Evolutionary conservation across 768 basidiomycete genomes (phyloP).

Genomic region (Rhizopogon rudus): DNA sequence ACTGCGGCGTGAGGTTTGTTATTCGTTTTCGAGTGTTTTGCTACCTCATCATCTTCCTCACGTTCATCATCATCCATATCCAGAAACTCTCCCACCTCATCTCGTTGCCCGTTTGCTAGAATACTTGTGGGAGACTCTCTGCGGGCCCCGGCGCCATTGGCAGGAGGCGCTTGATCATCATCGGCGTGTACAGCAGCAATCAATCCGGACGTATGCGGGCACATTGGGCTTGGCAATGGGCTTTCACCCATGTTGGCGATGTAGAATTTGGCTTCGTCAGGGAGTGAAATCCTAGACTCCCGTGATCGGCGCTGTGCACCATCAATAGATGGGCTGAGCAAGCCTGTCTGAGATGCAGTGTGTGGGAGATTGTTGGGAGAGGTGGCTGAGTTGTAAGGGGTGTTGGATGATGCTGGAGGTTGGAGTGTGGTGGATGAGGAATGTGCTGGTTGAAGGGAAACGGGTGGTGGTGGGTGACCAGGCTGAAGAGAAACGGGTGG

Average conservation of each 20-base stretch:
- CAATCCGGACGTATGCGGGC: not conserved
- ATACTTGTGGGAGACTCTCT: conserved; percentile 8
- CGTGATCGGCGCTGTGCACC: conserved; percentile 40
- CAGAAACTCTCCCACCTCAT: conserved; percentile 53
- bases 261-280: conserved; percentile 74
- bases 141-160: not conserved
- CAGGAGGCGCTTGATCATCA: not conserved
- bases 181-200: not conserved
- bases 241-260: conserved; percentile 66
- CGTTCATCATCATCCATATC: conserved; percentile 47
- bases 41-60: conserved; percentile 14
- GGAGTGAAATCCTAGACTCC: conserved; percentile 65
- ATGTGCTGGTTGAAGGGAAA: conserved; percentile 2
- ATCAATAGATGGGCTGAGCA: conserved; percentile 24
- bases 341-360: conserved; percentile 10
- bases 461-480: conserved; percentile 6
- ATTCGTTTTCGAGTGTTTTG: conserved; percentile 6
- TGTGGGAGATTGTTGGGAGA: conserved; percentile 12
- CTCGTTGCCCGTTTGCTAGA: conserved; percentile 7
- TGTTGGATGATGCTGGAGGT: conserved; percentile 29
- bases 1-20: conserved; percentile 36
- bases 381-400: conserved; percentile 8
- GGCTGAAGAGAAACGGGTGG: conserved; percentile 1
- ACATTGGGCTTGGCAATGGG: conserved; percentile 49
- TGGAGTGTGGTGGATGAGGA: conserved; percentile 21